phyloP scores from a whole-genome alignment of 148 eudicot genomes.

The Silene latifolia region DNA sequence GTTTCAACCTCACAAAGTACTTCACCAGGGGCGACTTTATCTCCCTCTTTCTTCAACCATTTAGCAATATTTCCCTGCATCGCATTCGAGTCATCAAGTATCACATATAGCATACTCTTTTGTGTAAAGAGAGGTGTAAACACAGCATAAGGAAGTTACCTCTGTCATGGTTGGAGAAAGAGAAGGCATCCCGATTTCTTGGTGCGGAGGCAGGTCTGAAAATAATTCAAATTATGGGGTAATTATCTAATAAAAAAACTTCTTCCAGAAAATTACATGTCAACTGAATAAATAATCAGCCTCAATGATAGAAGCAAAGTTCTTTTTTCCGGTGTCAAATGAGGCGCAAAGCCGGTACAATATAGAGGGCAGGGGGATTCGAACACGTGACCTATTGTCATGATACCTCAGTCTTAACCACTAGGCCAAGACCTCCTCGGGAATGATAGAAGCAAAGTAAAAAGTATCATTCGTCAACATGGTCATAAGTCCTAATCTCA shows the following conservation, averaged over 20 bases:
- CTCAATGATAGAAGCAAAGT: not conserved
- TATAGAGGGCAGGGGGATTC: too few species aligned
- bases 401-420: too few species aligned
- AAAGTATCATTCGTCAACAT: too few species aligned
- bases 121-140: not conserved
- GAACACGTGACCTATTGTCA: too few species aligned
- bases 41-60: conserved; percentile 98
- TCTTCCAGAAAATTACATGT: not conserved
- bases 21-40: conserved; percentile 85
- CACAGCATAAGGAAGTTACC: conserved; percentile 35
- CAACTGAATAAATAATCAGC: not conserved
- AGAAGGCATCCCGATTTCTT: conserved; percentile 96
- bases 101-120: not conserved
- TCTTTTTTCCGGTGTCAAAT: too few species aligned
- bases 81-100: conserved; percentile 17
- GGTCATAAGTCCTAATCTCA: not conserved
- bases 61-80: conserved; percentile 90
- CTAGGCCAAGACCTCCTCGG: too few species aligned
- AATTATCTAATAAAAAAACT: not conserved
- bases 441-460: not conserved
- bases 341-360: too few species aligned
- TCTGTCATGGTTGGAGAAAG: conserved; percentile 97
- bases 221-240: not conserved
- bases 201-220: conserved; percentile 85
- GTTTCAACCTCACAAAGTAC: conserved; percentile 99